Conservation (phyloP, 2,329 filamentous ascomycete species). For the Clonostachys rhizophaga region DNA sequence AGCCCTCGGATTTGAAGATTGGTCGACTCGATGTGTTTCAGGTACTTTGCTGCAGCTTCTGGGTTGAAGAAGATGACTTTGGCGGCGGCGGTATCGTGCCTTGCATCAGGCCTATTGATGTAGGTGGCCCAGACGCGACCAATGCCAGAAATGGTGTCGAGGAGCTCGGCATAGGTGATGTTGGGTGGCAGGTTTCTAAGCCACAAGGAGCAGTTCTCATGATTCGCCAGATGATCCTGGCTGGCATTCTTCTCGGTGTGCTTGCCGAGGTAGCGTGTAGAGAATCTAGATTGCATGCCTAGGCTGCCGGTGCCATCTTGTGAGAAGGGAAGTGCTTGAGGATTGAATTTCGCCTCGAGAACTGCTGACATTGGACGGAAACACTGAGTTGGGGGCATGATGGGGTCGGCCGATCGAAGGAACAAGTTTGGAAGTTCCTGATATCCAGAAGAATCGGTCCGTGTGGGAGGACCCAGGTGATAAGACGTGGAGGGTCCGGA, state of each 20-base stretch:
- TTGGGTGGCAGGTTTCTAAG: constrained; percentile 42
- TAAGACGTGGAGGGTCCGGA: too few species aligned
- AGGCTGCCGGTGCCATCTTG: not conserved
- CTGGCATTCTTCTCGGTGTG: constrained; percentile 28
- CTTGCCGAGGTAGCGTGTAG: constrained; percentile 26
- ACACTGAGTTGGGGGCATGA: not conserved
- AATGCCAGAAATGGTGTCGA: constrained; percentile 33
- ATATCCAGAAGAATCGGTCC: too few species aligned
- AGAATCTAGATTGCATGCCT: constrained; percentile 14
- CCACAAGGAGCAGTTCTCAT: constrained; percentile 46
- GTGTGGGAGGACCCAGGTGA: too few species aligned
- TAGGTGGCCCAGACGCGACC: constrained; percentile 47
- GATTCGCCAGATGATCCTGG: constrained; percentile 16
- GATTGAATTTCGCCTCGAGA: not conserved
- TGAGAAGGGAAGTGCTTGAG: not conserved
- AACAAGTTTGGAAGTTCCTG: too few species aligned
- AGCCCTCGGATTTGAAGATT: constrained; percentile 29
- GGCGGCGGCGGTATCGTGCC: constrained; percentile 33
- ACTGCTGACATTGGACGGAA: constrained; percentile 6
- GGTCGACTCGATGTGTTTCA: constrained; percentile 11
- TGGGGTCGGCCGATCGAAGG: too few species aligned
- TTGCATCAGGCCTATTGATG: constrained; percentile 40
- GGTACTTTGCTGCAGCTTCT: constrained; percentile 23
- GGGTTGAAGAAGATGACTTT: constrained; percentile 45
- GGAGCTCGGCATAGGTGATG: constrained; percentile 35